Base-by-base conservation (phyloP, 2,329 filamentous ascomycete species). In the Penicillium capsulatum region DNA sequence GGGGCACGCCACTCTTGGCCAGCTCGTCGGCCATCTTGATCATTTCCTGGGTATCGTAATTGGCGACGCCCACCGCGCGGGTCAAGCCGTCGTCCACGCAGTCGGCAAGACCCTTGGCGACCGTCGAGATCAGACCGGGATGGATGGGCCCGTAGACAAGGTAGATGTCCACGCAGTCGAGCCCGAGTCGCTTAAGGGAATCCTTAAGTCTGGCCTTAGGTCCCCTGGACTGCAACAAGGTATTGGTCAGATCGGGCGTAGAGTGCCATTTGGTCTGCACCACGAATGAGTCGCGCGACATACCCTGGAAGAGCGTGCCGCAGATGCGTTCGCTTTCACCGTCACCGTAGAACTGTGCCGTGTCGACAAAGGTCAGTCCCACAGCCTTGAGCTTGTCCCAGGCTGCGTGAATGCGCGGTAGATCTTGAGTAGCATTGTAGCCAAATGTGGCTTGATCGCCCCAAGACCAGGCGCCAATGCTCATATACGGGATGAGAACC, bases 121-220 rank as follows among this genome's bases (percentile, higher is more conserved):
- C 60, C 6, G 51, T 61, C 13, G 60, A 57, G 45, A 71, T 66
- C 24, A 54, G 58, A 38, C 63, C 62, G 8, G 61, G 43, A 42
- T 72, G 69, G 4, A 69, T 62, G 3, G 63, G 71, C 11, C 70
- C 70, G 36, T 73, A 67, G 2, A 71, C 64, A 7, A 70, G 57
- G 36, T 66, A 68, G 31, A 68, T 58, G 40, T 70, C 67, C 10
- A 70, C 57, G 40, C 65, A 67, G 4, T 70, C 61, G 4, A 73
- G 49, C 0, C 61, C 59, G 28, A 71, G 57, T 8, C 64, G 52
- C 30, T 61, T 43, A 7, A 72, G 51, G 14, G 66, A 67, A 11
- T 58, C 58, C 34, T 61, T 55, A 16, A 71, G 60, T 36, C 58
- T 59, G 34, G 57, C 59, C 19, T 65, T 55, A 1, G 65, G 63